Base-by-base conservation (phyloP, 2,329 filamentous ascomycete species). In the Nemania sp. region DNA sequence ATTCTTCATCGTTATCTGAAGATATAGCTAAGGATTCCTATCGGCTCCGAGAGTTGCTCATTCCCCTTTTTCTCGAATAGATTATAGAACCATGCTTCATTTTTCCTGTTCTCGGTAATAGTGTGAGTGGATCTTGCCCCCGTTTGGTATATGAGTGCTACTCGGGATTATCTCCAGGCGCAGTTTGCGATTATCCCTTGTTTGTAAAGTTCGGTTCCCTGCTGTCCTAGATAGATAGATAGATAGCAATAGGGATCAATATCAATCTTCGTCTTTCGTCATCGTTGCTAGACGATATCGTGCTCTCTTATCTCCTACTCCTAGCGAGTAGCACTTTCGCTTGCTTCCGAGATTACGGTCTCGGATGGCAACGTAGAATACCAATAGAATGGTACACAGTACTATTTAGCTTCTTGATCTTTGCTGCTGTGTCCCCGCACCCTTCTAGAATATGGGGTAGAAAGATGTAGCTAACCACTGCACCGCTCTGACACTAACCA, bases 361-460 rank as follows among this genome's bases (percentile, higher is more conserved):
- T 62, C 58, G 47, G 58, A 43, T 20, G 35, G 49, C 26, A 45
- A 47, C 59, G 45, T 49, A 15, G 49, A 52, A 24, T 54, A 26
- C 51, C 52, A 56, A 41, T 35, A 11, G 51, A 29, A n/a, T n/a
- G 51, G 35, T 47, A 52, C 41, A 24, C 6, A 32, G 24, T 4
- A 52, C 49, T 52, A 26, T 27, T 52, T 66, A 20, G 47, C 10
- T n/a, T 58, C 53, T 59, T 58, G 57, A 54, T 57, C 22, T 13
- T 18, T 18, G 26, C 60, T 64, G 64, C 38, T 29, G 59, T 60
- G 64, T 49, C 69, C 63, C 69, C 69, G 63, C 69, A 70, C 59
- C 10, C 63, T 70, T 70, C 66, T 69, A 66, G 66, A 70, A 70
- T 45, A 58, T 24, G 43, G 59, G 51, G 55, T 47, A 43, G 59